Conservation (phyloP, 2,329 filamentous ascomycete genomes). For the Pseudopyrenochaeta lycopersici region DNA sequence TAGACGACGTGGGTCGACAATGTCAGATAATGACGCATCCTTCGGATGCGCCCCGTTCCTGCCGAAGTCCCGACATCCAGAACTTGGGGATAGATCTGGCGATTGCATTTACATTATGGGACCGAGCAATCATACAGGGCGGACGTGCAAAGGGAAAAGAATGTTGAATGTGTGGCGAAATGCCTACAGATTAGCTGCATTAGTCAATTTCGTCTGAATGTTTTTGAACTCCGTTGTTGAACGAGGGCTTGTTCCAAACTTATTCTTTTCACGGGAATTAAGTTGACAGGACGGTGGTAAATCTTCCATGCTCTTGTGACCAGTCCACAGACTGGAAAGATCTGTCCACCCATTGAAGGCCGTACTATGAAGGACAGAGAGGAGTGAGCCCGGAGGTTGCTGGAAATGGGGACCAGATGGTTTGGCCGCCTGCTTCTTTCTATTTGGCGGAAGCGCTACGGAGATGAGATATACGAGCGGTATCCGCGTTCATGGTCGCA, state of each 20-base stretch:
- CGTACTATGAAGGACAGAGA: not conserved
- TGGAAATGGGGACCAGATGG: not conserved
- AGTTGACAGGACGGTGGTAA: no score
- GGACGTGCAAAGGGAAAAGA: no score
- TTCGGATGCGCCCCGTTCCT: constrained; percentile 14
- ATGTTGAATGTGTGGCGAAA: not conserved
- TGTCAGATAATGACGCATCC: constrained; percentile 11
- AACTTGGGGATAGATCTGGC: constrained; percentile 8
- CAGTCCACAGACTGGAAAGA: no score
- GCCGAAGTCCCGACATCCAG: constrained; percentile 10
- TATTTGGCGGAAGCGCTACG: not conserved
- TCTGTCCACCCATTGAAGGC: no score
- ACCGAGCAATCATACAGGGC: no score
- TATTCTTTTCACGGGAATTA: no score
- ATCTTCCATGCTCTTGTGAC: no score
- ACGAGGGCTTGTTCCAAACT: no score
- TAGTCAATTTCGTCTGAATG: no score
- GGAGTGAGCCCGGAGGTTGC: not conserved
- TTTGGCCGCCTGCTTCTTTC: not conserved
- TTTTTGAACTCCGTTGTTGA: no score
- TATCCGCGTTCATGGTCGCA: constrained; percentile 1
- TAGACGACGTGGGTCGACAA: constrained; percentile 8
- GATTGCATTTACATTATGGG: not conserved
- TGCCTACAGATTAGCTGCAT: no score
- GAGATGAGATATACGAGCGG: not conserved